These are phyloP conservation scores for Pseudogymnoascus sp. DNA, from an alignment of 2,329 filamentous ascomycete genomes.

Conservation along the genomic window DNA sequence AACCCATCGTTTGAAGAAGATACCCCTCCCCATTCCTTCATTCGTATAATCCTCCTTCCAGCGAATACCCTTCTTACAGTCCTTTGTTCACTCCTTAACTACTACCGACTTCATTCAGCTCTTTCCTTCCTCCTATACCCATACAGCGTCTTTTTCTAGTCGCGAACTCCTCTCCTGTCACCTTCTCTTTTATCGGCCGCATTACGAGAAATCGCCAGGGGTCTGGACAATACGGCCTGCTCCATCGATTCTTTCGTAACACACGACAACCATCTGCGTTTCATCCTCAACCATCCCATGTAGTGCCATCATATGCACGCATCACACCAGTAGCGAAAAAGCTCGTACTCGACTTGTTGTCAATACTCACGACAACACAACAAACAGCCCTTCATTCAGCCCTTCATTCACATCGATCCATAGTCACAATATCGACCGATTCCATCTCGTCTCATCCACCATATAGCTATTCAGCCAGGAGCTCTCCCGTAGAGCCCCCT, in stretches of 20 bases:
- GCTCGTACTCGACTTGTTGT: slow-evolving; percentile 2
- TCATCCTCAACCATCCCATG: neutral
- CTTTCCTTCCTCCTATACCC: neutral
- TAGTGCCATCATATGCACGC: slow-evolving; percentile 1
- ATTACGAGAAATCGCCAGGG: slow-evolving; percentile 15
- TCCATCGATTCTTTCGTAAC: slow-evolving; percentile 11
- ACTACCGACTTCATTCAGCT: neutral
- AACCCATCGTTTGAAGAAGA: slow-evolving; percentile 8
- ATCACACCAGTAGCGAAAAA: slow-evolving; percentile 1
- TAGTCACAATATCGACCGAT: neutral
- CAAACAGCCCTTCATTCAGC: neutral
- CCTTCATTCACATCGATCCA: neutral
- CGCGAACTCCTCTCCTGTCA: neutral
- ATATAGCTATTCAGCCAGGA: neutral
- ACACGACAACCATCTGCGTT: slow-evolving; percentile 5
- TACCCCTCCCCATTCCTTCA: slow-evolving; percentile 9
- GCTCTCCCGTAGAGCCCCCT: slow-evolving; percentile 1
- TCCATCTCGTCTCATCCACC: neutral
- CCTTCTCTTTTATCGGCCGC: neutral
- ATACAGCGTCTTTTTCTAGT: neutral
- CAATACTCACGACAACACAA: neutral
- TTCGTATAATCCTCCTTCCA: neutral
- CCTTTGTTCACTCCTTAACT: neutral
- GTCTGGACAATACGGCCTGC: slow-evolving; percentile 20
- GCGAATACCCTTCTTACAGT: neutral